These are phyloP conservation scores for Nitzschia sp. DNA, from an alignment of 108 stramenopile genomes.

Conservation along the genomic window DNA sequence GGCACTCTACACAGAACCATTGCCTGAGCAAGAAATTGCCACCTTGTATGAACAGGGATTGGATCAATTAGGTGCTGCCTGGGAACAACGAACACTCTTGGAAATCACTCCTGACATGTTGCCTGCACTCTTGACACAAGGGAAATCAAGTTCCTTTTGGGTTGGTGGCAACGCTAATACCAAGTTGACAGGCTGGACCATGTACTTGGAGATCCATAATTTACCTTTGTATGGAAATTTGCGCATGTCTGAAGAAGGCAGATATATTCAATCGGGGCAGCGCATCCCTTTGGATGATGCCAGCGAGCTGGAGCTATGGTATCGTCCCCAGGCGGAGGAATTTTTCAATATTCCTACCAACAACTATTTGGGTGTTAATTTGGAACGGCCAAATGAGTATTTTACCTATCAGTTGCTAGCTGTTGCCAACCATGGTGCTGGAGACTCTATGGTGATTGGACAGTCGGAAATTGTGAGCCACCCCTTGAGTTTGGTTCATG, in stretches of 20 bases:
- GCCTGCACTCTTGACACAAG: neutral
- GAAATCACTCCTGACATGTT: neutral
- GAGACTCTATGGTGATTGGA: slow-evolving; percentile 5
- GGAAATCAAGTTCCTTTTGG: neutral
- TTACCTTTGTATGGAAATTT: slow-evolving; percentile 13
- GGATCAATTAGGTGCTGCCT: neutral
- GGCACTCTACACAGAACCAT: slow-evolving; percentile 9
- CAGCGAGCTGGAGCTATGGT: neutral
- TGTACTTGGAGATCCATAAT: slow-evolving; percentile 3
- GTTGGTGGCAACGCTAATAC: neutral
- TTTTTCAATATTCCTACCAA: slow-evolving; percentile 15
- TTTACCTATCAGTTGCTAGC: slow-evolving; percentile 30
- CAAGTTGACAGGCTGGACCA: neutral
- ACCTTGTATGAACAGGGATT: neutral
- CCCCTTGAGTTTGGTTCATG: slow-evolving; percentile 16
- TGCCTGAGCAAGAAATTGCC: neutral
- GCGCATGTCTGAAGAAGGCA: neutral
- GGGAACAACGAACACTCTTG: neutral
- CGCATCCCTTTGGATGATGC: neutral
- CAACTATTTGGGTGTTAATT: slow-evolving; percentile 1
- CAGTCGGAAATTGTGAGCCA: slow-evolving; percentile 17
- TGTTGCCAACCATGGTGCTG: neutral
- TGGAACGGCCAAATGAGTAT: slow-evolving; percentile 5
- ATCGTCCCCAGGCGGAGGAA: slow-evolving; percentile 3
- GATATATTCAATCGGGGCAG: neutral